phyloP scores from a whole-genome alignment of 257 asterid genomes.

The Petunia axillaris region DNA sequence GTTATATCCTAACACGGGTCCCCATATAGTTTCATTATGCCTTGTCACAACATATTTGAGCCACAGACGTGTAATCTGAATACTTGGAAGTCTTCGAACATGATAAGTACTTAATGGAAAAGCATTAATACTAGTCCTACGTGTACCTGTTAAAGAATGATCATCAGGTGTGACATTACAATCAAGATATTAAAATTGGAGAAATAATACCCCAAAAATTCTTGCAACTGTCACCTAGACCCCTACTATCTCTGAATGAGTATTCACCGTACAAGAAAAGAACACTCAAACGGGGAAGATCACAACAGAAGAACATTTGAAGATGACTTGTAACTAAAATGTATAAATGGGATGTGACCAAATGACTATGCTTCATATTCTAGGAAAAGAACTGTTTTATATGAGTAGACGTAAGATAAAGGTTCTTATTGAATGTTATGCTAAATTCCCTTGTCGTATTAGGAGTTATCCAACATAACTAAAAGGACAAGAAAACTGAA shows the following conservation, averaged over 20 bases:
- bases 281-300: neutral
- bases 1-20: neutral
- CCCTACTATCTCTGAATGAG: neutral
- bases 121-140: neutral
- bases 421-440: neutral
- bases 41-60: neutral
- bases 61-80: conserved; percentile 23
- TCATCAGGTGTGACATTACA: neutral
- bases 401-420: neutral
- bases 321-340: conserved; percentile 15
- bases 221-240: neutral
- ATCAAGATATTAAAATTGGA: neutral
- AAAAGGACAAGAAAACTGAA: neutral
- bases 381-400: too few relatives aligned
- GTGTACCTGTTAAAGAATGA: neutral
- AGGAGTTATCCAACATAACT: neutral
- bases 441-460: neutral
- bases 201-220: neutral
- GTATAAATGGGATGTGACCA: neutral
- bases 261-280: neutral
- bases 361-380: neutral
- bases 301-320: conserved; percentile 12
- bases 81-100: neutral
- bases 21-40: neutral
- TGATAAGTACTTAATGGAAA: neutral